Evolutionary conservation across 768 basidiomycete species (phyloP), one percentile per base, ranked within the genome.

Genomic region (Omphalotus guepiniiformis): DNA sequence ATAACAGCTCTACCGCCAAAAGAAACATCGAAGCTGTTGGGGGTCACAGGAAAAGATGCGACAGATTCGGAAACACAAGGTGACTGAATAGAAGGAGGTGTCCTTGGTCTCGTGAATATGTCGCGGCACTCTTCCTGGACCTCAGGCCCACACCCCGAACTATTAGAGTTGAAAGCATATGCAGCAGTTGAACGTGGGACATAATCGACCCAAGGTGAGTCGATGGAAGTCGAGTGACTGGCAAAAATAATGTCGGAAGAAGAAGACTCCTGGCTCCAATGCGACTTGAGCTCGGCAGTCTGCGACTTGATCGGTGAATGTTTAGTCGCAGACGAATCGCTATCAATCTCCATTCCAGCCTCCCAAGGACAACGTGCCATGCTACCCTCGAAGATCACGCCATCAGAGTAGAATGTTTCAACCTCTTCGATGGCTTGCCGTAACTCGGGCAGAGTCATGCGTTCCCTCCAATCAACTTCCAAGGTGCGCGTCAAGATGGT

Each of bases 281-380:
- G 70, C 6, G 83, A 83, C 49, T 71, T 68, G 49, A 68, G 70
- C 30, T 66, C 67, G 7, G 51, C 53, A 16, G 60, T 55, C 27
- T 42, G 34, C 3, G 53, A 44, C 39, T 63, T 62, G 23, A 64
- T 63, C 34, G 67, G 63, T 19, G 68, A 70, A 19, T 74, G 72
- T 42, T 72, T 72, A 47, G 62, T 70, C 43, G 67, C 66, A 13
- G 76, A 78, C 6, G 79, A 75, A 51, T 82, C 74, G 51, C 74
- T 79, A 61, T 83, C 82, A 55, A 82, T 79, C 44, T 85, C 80
- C 70, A 83, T 77, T 41, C 82, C 83, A 13, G 80, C 76, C 63
- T 90, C 87, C 85, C 86, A 88, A 4, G 81, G 72, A 53, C 85
- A 86, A 34, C 82, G 75, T 25, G 88, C 87, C 70, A 89, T 82